Conservation (phyloP, 2,329 filamentous ascomycete genomes). For the Periconia macrospinosa region DNA sequence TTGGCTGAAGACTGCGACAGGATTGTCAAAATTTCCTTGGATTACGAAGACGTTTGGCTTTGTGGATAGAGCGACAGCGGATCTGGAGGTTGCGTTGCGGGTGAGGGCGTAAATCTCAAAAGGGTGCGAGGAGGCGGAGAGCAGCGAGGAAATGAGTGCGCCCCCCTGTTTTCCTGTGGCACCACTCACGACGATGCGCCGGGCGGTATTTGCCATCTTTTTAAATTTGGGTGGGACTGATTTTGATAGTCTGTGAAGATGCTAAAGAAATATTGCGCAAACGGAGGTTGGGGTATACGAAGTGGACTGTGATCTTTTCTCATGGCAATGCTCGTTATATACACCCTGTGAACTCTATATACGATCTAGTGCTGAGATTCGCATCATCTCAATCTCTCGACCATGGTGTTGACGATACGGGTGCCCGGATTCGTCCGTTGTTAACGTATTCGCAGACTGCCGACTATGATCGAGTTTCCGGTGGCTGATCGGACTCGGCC, state of each 20-base stretch:
- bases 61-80: slow-evolving; percentile 43
- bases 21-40: slow-evolving; percentile 57
- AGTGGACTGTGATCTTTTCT: no score
- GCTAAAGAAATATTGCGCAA: not conserved
- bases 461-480: not conserved
- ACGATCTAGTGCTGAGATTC: not conserved
- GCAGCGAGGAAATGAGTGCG: slow-evolving; percentile 43
- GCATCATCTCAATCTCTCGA: not conserved
- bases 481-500: not conserved
- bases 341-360: not conserved
- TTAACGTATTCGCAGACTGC: not conserved
- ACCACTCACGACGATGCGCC: slow-evolving; percentile 43
- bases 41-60: slow-evolving; percentile 55
- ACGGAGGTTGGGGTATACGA: not conserved
- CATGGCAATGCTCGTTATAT: not conserved
- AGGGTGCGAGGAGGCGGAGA: slow-evolving; percentile 30
- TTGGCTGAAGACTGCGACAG: slow-evolving; percentile 53
- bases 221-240: not conserved
- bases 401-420: not conserved
- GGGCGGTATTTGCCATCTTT: slow-evolving; percentile 30
- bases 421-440: not conserved
- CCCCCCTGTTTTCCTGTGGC: slow-evolving; percentile 52
- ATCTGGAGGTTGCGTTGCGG: slow-evolving; percentile 52
- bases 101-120: slow-evolving; percentile 61
- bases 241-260: not conserved